phyloP scores from a whole-genome alignment of 352 stramenopile genomes.

The Globisporangium canariense region DNA sequence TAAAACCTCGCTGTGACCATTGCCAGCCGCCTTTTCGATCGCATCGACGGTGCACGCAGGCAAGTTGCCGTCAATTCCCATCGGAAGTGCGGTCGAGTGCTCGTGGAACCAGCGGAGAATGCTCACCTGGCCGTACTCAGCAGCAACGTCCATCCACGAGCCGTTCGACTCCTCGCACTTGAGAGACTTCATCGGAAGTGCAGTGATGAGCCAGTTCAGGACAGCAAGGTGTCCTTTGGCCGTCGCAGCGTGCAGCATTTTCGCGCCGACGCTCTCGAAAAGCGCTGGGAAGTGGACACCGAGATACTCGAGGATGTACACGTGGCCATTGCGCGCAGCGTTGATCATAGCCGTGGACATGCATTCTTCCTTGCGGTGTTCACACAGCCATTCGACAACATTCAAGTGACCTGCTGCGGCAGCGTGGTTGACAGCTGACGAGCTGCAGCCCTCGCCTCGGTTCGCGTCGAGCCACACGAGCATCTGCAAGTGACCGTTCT shows the following conservation, averaged over 20 bases:
- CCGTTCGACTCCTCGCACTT: conserved; percentile 59
- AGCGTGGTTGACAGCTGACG: conserved; percentile 64
- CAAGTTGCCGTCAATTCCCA: conserved; percentile 49
- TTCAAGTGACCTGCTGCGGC: conserved; percentile 45
- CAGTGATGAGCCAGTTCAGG: conserved; percentile 56
- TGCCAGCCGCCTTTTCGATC: conserved; percentile 62
- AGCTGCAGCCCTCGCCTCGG: conserved; percentile 61
- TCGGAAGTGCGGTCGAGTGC: conserved; percentile 46
- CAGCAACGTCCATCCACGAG: conserved; percentile 74
- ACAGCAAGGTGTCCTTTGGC: conserved; percentile 53
- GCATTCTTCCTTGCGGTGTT: conserved; percentile 46
- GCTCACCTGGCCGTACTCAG: conserved; percentile 55
- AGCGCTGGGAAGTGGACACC: conserved; percentile 34
- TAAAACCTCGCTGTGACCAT: conserved; percentile 57
- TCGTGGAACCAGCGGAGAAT: conserved; percentile 72
- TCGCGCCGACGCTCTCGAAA: conserved; percentile 48
- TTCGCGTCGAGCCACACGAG: conserved; percentile 70
- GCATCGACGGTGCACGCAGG: conserved; percentile 49
- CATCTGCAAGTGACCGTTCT: conserved; percentile 55
- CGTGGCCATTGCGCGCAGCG: conserved; percentile 51
- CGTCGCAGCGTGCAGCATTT: conserved; percentile 65
- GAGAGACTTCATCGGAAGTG: conserved; percentile 59
- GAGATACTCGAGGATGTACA: conserved; percentile 60
- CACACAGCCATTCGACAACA: conserved; percentile 57
- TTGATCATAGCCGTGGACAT: conserved; percentile 49